Base-by-base conservation (phyloP, 2,329 filamentous ascomycete genomes). In the Peltaster fructicola region DNA sequence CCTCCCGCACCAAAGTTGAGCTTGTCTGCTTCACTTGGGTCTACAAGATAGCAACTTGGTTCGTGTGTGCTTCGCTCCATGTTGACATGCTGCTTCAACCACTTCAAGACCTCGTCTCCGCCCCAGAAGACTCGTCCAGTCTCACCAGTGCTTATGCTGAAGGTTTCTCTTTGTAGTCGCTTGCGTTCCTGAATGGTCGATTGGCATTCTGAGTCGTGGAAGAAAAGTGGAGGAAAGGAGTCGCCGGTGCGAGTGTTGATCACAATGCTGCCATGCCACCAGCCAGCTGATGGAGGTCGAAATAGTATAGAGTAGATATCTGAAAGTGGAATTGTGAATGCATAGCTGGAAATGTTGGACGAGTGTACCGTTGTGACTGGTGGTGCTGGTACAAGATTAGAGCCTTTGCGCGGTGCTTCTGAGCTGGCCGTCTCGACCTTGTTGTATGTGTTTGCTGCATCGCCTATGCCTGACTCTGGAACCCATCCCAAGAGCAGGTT, bases 231-330 rank as follows among this genome's bases (percentile, higher is more conserved):
- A 0, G 88, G 88, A 38, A 95, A 92, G 47, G 79, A 88, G 47
- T 95, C 84, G 3, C 90, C 90, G 1, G 76, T 72, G 8, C 78
- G 64, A 1, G 79, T 81, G 48, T 98, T 98, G 56, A 98, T 80
- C 29, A 98, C 75, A 14, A 98, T 55, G 34, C 82, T 92, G 16
- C 88, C 88, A 48, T 90, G 93, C 88, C 88, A 98, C 90, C 88
- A 98, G 9, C 88, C 90, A 6, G 92, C 55, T 47, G 81, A 93
- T 4, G 88, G 90, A 3, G 85, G 85, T 2, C 88, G 71, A 18
- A 98, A 73, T 6, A 92, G 63, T 4, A 98, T 62, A 14, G 80
- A 91, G 53, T 90, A 98, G 32, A 98, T 74, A 35, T 85, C 78
- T 37, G 71, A 80, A 15, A 95, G 66, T 2, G 88, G 88, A 5